Percentiles rank a stretch among this genome's conserved stretches.
phyloP scores from a whole-genome alignment of 192 early-diverging fungal genomes.

The Coemansia sp. region DNA sequence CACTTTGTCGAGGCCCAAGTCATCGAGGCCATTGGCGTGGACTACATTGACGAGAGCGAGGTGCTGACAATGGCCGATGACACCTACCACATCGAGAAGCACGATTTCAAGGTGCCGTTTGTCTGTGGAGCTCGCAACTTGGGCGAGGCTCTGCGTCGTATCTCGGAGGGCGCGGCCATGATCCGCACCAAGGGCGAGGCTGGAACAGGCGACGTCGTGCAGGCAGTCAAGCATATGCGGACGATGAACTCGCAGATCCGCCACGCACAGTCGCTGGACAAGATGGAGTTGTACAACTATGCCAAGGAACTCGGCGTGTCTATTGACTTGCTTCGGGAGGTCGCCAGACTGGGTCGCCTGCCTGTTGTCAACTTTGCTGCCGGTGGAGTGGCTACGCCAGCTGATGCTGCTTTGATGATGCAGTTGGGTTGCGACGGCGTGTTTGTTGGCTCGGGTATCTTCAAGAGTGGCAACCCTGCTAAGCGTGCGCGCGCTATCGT shows the following conservation, averaged over 20 bases:
- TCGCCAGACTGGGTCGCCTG: conserved; percentile 80
- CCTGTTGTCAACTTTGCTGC: conserved; percentile 99
- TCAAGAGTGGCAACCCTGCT: conserved; percentile 92
- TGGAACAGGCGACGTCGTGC: conserved; percentile 97
- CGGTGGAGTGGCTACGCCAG: conserved; percentile 96
- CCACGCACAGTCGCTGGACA: conserved; percentile 79
- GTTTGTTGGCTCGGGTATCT: conserved; percentile 98
- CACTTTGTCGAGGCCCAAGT: conserved; percentile 99
- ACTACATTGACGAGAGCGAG: conserved; percentile 98
- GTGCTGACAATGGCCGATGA: conserved; percentile 98
- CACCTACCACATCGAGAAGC: conserved; percentile 94
- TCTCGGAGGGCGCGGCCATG: conserved; percentile 97
- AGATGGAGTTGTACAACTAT: conserved; percentile 92
- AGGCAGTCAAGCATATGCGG: conserved; percentile 96
- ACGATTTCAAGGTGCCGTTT: conserved; percentile 90
- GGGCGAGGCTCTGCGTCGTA: conserved; percentile 95
- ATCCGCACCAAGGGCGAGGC: conserved; percentile 99
- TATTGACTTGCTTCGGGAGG: conserved; percentile 86
- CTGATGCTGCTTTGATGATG: conserved; percentile 99
- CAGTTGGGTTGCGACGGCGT: conserved; percentile 98
- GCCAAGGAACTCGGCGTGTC: conserved; percentile 97
- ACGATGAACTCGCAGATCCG: conserved; percentile 88
- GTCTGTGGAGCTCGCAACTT: conserved; percentile 98
- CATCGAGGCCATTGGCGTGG: conserved; percentile 86
- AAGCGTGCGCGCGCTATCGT: conserved; percentile 96